These are phyloP conservation scores for Amaranthus palmeri DNA, from an alignment of 148 eudicot genomes.

Conservation along the genomic window DNA sequence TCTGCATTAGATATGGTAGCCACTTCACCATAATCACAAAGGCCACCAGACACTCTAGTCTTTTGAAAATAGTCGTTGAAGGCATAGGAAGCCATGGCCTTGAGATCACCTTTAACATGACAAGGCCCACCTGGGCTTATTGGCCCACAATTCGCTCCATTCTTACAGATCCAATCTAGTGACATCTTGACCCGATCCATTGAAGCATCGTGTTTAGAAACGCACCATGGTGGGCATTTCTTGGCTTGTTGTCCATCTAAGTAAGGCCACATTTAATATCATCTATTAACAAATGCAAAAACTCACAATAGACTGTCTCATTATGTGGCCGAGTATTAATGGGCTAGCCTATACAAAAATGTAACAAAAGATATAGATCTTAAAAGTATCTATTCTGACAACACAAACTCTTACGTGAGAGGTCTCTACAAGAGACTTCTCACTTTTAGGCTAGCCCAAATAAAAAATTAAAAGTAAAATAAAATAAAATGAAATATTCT, in stretches of 20 bases:
- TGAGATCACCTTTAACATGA: conserved; percentile 6
- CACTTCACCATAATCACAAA: conserved; percentile 3
- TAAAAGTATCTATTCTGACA: too few species aligned
- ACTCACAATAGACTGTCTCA: too few species aligned
- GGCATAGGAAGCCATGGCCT: conserved; percentile 18
- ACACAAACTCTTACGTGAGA: too few species aligned
- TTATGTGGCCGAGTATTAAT: too few species aligned
- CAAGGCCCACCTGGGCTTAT: conserved; percentile 11
- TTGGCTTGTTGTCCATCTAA: conserved; percentile 2
- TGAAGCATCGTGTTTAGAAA: conserved; percentile 2
- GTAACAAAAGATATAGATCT: too few species aligned
- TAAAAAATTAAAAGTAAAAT: too few species aligned
- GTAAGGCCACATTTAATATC: too few species aligned
- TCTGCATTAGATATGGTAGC: conserved; percentile 4
- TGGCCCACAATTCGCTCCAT: conserved; percentile 25
- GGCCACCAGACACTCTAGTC: conserved; percentile 10
- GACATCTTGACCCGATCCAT: neutral
- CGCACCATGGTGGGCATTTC: conserved; percentile 22
- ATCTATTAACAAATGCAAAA: too few species aligned
- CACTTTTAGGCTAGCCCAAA: too few species aligned
- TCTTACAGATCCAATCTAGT: conserved; percentile 13
- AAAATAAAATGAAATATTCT: too few species aligned
- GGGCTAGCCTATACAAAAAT: too few species aligned
- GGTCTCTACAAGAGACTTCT: too few species aligned
- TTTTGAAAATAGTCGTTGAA: conserved; percentile 20